Percentiles rank a stretch among this genome's conserved stretches.
Evolutionary conservation across 495 filamentous ascomycete species (phyloP).

Genomic region (Penicillium goetzii): DNA sequence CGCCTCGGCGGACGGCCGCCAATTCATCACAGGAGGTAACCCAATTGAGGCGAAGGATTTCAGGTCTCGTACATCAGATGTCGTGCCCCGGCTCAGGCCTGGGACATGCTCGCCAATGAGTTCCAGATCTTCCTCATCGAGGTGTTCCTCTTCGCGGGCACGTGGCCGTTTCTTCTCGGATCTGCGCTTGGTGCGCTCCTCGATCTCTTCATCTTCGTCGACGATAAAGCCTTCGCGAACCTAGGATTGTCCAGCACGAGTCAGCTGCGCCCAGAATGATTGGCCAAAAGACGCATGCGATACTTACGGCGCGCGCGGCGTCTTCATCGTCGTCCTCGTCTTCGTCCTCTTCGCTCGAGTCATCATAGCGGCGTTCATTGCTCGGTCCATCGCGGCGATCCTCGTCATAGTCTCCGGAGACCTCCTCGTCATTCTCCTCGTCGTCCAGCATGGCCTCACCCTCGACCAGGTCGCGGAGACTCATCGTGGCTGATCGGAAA

Average conservation of each 20-base stretch:
- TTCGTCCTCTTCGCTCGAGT: slow-evolving; percentile 95
- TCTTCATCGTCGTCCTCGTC: slow-evolving; percentile 94
- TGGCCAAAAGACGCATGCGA: neutral
- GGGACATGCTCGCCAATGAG: slow-evolving; percentile 81
- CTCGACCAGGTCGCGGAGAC: slow-evolving; percentile 77
- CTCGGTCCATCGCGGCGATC: slow-evolving; percentile 55
- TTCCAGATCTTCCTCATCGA: slow-evolving; percentile 97
- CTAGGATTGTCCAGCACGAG: slow-evolving; percentile 42
- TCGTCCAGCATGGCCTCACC: slow-evolving; percentile 83
- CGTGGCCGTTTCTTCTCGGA: slow-evolving; percentile 55
- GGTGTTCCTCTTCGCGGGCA: slow-evolving; percentile 76
- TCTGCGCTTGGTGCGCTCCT: slow-evolving; percentile 63
- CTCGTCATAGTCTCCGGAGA: slow-evolving; percentile 75
- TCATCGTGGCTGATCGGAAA: slow-evolving; percentile 57
- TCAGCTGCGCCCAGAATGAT: neutral
- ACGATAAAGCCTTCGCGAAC: slow-evolving; percentile 95
- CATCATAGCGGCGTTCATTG: slow-evolving; percentile 59
- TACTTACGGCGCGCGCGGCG: slow-evolving; percentile 59
- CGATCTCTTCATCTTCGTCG: slow-evolving; percentile 85
- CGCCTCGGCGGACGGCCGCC: neutral
- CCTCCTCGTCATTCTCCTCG: slow-evolving; percentile 90
- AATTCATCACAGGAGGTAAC: neutral
- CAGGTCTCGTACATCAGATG: slow-evolving; percentile 60
- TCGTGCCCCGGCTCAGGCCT: slow-evolving; percentile 64
- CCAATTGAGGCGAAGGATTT: neutral